Evolutionary conservation across 2,329 filamentous ascomycete species (phyloP).

Genomic region (Verticillium isaacii): DNA sequence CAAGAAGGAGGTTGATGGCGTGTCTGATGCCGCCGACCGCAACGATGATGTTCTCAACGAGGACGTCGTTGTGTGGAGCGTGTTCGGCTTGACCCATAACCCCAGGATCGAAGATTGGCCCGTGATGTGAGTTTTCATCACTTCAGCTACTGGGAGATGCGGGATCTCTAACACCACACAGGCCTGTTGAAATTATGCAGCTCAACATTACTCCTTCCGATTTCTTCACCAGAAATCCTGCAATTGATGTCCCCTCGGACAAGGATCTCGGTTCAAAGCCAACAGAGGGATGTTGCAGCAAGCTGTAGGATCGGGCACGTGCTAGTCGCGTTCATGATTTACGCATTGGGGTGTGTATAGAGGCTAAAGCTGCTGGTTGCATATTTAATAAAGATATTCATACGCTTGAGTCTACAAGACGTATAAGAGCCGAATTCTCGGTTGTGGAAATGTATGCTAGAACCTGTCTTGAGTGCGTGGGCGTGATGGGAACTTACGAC

Average conservation of each 20-base stretch:
- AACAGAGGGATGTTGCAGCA: conserved; percentile 6
- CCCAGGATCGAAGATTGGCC: conserved; percentile 55
- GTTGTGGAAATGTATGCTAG: background rate
- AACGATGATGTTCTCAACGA: conserved; percentile 45
- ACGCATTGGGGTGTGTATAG: background rate
- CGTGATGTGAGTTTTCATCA: conserved; percentile 44
- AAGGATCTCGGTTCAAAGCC: conserved; percentile 17
- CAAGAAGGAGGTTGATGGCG: conserved; percentile 13
- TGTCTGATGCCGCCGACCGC: conserved; percentile 18
- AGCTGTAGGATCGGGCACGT: background rate
- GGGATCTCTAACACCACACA: background rate
- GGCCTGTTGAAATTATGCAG: conserved; percentile 51
- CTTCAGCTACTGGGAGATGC: too few relatives aligned
- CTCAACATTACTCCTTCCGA: conserved; percentile 40
- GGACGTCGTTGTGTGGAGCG: conserved; percentile 42
- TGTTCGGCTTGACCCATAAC: conserved; percentile 49
- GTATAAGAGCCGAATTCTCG: background rate
- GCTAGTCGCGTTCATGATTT: background rate
- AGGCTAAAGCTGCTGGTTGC: background rate
- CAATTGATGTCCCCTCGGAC: conserved; percentile 38
- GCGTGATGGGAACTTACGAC: background rate
- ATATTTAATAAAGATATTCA: background rate
- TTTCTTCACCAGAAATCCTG: conserved; percentile 43
- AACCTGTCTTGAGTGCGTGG: background rate
- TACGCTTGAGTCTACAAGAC: background rate